A percentile compares a stretch with the other conserved stretches of the same genome.
Evolutionary conservation across 2,329 filamentous ascomycete species (phyloP).

Genomic region (Aspergillus glaucus): DNA sequence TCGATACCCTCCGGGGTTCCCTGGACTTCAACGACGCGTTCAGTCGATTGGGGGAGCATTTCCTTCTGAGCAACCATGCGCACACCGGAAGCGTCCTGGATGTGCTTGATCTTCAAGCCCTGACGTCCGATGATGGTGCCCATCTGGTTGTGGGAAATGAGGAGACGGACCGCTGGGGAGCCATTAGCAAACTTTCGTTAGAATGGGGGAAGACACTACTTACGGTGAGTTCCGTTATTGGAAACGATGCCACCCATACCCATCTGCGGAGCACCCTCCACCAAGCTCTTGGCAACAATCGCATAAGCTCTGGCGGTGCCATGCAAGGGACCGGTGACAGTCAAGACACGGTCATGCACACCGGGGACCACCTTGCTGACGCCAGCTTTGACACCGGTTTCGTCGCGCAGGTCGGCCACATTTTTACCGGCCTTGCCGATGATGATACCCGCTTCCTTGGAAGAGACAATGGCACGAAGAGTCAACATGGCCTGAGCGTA

Average conservation of each 20-base stretch:
- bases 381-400: conserved; percentile 95
- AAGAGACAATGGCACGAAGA: conserved; percentile 93
- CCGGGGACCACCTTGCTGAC: conserved; percentile 98
- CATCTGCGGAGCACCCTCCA: conserved; percentile 90
- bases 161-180: conserved; percentile 76
- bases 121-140: conserved; percentile 96
- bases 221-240: conserved; percentile 91
- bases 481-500: conserved; percentile 90
- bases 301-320: conserved; percentile 88
- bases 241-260: conserved; percentile 90
- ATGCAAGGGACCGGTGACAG: conserved; percentile 84
- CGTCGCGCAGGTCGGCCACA: conserved; percentile 90
- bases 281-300: conserved; percentile 81
- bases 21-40: conserved; percentile 95
- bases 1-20: conserved; percentile 92
- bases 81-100: conserved; percentile 92
- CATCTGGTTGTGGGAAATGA: conserved; percentile 99
- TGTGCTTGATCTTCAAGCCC: conserved; percentile 98
- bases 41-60: conserved; percentile 97
- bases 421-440: conserved; percentile 99
- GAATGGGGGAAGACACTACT: conserved; percentile 34
- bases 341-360: conserved; percentile 93
- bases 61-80: conserved; percentile 99
- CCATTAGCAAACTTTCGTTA: conserved; percentile 9
- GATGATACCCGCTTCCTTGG: conserved; percentile 97